These are phyloP conservation scores for Umbelopsis vinacea DNA, from an alignment of 192 early-diverging fungal genomes.

Conservation along the genomic window DNA sequence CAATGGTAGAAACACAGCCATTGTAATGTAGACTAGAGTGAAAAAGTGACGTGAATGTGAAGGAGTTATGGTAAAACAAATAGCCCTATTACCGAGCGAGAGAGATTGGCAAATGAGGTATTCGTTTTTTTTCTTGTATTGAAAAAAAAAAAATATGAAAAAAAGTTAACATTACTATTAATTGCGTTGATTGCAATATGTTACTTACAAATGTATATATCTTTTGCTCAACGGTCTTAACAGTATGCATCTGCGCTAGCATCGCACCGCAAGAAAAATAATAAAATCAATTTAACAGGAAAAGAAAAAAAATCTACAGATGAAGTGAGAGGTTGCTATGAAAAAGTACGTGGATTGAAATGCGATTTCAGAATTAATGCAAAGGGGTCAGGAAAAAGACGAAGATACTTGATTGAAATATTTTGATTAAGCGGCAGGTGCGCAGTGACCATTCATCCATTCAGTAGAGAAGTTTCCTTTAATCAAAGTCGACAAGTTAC, in stretches of 20 bases:
- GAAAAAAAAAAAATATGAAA: not conserved
- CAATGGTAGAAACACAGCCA: constrained; percentile 36
- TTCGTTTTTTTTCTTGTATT: not conserved
- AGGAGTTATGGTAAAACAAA: not conserved
- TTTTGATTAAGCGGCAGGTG: constrained; percentile 51
- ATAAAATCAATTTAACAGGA: not conserved
- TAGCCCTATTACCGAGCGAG: not conserved
- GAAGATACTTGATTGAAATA: not conserved
- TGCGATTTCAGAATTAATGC: not conserved
- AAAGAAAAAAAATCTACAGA: constrained; percentile 9
- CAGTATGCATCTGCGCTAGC: too few relatives aligned
- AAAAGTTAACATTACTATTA: too few relatives aligned
- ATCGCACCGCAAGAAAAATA: not conserved
- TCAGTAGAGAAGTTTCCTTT: not conserved
- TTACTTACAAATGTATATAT: too few relatives aligned
- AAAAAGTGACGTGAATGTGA: not conserved
- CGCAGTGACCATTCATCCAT: constrained; percentile 46
- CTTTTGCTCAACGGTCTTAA: too few relatives aligned
- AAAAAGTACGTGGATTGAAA: not conserved
- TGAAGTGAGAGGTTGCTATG: not conserved
- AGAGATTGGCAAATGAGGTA: not conserved
- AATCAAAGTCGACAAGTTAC: not conserved
- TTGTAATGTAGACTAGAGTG: not conserved
- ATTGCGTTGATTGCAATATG: too few relatives aligned
- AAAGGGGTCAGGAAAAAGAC: not conserved